Evolutionary conservation across 2,329 filamentous ascomycete species (phyloP).

Genomic region (Dendrostoma leiphaemia): DNA sequence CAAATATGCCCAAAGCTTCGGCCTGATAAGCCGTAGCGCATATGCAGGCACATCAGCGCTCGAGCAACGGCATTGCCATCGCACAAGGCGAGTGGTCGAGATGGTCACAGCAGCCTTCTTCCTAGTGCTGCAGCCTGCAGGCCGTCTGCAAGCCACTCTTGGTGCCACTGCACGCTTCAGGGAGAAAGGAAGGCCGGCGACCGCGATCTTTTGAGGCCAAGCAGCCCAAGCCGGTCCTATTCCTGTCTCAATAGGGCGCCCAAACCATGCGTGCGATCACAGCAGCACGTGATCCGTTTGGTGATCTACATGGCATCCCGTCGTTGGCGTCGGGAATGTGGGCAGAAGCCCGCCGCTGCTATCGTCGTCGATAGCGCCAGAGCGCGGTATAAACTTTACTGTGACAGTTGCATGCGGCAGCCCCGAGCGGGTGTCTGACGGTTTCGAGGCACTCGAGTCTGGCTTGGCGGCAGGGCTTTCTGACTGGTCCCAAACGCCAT

Average conservation of each 20-base stretch:
- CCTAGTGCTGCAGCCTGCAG: constrained; percentile 19
- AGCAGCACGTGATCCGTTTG: too few relatives aligned
- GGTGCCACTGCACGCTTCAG: constrained; percentile 26
- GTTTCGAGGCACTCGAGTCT: neutral
- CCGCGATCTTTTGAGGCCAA: neutral
- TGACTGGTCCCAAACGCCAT: neutral
- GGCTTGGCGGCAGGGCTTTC: neutral
- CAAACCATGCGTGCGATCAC: neutral
- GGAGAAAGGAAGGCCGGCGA: constrained; percentile 18
- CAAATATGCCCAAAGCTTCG: constrained; percentile 2
- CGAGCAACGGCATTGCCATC: constrained; percentile 1
- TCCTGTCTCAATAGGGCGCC: constrained; percentile 12
- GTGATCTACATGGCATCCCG: too few relatives aligned
- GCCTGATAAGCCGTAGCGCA: constrained; percentile 11
- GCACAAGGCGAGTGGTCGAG: constrained; percentile 9
- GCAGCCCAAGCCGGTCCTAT: constrained; percentile 12
- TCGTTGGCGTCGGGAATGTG: too few relatives aligned
- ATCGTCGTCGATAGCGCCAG: too few relatives aligned
- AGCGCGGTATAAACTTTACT: too few relatives aligned
- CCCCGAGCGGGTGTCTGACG: too few relatives aligned
- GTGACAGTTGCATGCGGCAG: neutral
- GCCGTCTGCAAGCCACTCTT: constrained; percentile 20
- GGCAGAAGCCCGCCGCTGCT: too few relatives aligned
- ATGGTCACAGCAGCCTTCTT: neutral
- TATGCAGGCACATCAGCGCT: constrained; percentile 17